phyloP scores from a whole-genome alignment of 371 early-diverging fungal genomes.

The Lichtheimia ornata region DNA sequence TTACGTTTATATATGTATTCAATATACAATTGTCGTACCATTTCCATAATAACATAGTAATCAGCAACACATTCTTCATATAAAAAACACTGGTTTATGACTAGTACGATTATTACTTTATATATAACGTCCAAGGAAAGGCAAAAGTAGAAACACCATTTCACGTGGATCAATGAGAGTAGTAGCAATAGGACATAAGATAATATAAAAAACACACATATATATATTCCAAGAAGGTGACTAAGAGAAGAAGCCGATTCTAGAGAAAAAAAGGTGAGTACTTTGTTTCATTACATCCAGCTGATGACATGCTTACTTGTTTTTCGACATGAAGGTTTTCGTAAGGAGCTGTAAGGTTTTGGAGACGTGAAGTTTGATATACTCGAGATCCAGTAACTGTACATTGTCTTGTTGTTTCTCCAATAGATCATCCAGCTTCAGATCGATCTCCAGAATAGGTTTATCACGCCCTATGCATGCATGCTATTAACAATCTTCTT shows the following conservation, averaged over 20 bases:
- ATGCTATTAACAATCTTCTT: neutral
- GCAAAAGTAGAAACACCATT: too few relatives aligned
- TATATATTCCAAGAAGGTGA: neutral
- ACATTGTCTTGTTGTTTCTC: constrained; percentile 95
- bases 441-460: constrained; percentile 92
- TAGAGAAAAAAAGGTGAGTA: constrained; percentile 9
- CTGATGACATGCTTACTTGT: constrained; percentile 26
- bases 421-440: constrained; percentile 90
- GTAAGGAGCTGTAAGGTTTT: constrained; percentile 39
- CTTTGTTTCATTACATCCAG: neutral
- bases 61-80: too few relatives aligned
- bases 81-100: too few relatives aligned
- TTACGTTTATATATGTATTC: too few relatives aligned
- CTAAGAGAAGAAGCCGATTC: constrained; percentile 20
- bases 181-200: too few relatives aligned
- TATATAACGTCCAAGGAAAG: too few relatives aligned
- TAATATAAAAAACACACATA: too few relatives aligned
- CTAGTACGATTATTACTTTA: too few relatives aligned
- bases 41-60: too few relatives aligned
- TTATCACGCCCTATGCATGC: constrained; percentile 80
- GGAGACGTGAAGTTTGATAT: constrained; percentile 78
- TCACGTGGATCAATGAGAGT: too few relatives aligned
- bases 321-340: constrained; percentile 48
- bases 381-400: constrained; percentile 85
- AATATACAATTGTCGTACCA: too few relatives aligned